Conservation (phyloP, 2,329 filamentous ascomycete genomes). For the Colletotrichum tropicale region DNA sequence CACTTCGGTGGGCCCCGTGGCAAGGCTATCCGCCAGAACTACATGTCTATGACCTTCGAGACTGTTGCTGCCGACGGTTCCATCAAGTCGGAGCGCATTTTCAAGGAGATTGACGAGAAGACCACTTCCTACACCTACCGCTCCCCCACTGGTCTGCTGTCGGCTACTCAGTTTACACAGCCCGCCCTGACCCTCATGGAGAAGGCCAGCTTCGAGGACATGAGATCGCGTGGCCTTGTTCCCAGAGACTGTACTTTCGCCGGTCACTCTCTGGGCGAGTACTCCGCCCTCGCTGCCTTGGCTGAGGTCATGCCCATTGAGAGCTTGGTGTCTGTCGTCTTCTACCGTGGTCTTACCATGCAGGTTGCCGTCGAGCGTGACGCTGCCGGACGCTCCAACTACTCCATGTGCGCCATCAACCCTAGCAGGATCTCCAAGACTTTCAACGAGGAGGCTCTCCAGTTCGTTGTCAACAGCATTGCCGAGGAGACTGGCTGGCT, state of each 20-base stretch:
- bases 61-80: constrained; percentile 90
- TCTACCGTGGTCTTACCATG: constrained; percentile 99
- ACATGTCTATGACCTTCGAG: constrained; percentile 99
- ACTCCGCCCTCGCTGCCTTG: constrained; percentile 93
- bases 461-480: constrained; percentile 96
- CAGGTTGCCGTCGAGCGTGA: constrained; percentile 98
- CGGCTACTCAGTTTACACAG: constrained; percentile 98
- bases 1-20: constrained; percentile 97
- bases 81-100: constrained; percentile 98
- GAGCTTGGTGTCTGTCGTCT: constrained; percentile 95
- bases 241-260: constrained; percentile 97
- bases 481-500: constrained; percentile 94
- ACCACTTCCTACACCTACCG: constrained; percentile 97
- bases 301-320: constrained; percentile 99
- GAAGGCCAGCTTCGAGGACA: constrained; percentile 99
- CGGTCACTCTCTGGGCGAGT: constrained; percentile 97
- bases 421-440: constrained; percentile 97
- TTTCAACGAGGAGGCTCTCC: constrained; percentile 96
- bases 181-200: constrained; percentile 98
- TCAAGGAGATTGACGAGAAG: constrained; percentile 94
- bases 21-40: constrained; percentile 97
- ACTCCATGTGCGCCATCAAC: constrained; percentile 99
- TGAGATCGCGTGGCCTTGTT: constrained; percentile 95
- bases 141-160: constrained; percentile 91
- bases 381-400: constrained; percentile 90